phyloP scores from a whole-genome alignment of 306 rosid genomes.

The Vachellia pachyceras region DNA sequence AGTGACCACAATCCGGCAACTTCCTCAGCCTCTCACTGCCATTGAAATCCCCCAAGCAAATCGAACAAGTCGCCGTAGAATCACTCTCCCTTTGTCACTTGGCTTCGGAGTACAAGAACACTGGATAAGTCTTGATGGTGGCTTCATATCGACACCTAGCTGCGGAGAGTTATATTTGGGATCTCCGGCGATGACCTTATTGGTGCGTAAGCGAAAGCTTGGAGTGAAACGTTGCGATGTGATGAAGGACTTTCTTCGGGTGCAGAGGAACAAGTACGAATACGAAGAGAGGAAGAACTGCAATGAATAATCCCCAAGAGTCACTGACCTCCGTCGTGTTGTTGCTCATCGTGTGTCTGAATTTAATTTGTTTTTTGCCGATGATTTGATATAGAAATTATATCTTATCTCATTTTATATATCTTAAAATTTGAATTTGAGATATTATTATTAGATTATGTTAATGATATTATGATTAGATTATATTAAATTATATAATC shows the following conservation, averaged over 20 bases:
- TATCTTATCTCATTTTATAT: no score
- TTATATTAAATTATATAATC: no score
- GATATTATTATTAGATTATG: no score
- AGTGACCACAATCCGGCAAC: conserved; percentile 52
- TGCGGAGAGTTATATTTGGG: not conserved
- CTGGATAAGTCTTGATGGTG: conserved; percentile 36
- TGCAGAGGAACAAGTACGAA: conserved; percentile 25
- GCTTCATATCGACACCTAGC: conserved; percentile 26
- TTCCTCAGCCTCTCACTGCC: conserved; percentile 42
- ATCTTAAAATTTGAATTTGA: no score
- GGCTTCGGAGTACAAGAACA: conserved; percentile 43
- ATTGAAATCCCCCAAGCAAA: conserved; percentile 57
- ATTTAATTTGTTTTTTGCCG: no score
- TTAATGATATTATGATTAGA: no score
- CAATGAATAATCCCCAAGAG: conserved; percentile 31
- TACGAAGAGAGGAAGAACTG: conserved; percentile 20
- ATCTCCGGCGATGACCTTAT: not conserved
- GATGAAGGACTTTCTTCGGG: not conserved
- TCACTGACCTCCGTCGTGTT: not conserved
- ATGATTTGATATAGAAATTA: no score
- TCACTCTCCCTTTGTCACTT: not conserved
- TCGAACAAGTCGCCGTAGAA: conserved; percentile 44
- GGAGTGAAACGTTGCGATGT: not conserved
- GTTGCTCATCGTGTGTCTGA: not conserved
- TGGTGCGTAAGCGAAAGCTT: not conserved